These are phyloP conservation scores for Daldinia sp. DNA, from an alignment of 2,329 filamentous ascomycete species.

Conservation along the genomic window DNA sequence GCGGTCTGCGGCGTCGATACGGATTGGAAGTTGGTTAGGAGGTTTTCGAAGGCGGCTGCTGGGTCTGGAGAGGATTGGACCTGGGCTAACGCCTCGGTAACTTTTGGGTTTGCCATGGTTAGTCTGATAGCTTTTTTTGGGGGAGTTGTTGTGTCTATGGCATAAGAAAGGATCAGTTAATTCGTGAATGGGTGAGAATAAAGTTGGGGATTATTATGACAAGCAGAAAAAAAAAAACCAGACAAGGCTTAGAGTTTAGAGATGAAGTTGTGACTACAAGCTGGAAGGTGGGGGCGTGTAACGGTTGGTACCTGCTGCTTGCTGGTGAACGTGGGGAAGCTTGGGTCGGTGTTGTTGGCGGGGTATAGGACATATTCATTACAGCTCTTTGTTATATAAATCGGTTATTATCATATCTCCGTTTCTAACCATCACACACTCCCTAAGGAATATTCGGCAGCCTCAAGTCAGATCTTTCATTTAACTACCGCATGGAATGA, in stretches of 20 bases:
- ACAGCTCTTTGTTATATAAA: conserved; percentile 14
- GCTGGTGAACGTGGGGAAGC: conserved; percentile 36
- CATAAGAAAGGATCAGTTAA: not conserved
- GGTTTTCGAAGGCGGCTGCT: conserved; percentile 59
- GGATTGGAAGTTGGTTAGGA: conserved; percentile 59
- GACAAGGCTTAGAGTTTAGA: not conserved
- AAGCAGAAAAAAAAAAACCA: not conserved
- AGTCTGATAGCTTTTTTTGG: not conserved
- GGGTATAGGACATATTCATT: not conserved
- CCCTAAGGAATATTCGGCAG: not conserved
- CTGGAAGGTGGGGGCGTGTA: conserved; percentile 27
- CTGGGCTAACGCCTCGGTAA: conserved; percentile 59
- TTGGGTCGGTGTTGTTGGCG: conserved; percentile 24
- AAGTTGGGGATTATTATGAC: not conserved
- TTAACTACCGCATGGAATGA: not conserved
- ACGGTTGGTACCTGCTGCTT: conserved; percentile 3
- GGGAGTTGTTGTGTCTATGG: not conserved
- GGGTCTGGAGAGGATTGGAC: conserved; percentile 58
- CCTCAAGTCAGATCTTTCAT: too few relatives aligned
- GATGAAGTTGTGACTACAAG: conserved; percentile 28
- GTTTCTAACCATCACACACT: too few relatives aligned
- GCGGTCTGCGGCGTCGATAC: conserved; percentile 57
- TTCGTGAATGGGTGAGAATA: not conserved
- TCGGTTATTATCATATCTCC: not conserved
- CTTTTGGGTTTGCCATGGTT: conserved; percentile 52